Base-by-base conservation (phyloP, 345 rosid genomes). In the Trapa bicornis region DNA sequence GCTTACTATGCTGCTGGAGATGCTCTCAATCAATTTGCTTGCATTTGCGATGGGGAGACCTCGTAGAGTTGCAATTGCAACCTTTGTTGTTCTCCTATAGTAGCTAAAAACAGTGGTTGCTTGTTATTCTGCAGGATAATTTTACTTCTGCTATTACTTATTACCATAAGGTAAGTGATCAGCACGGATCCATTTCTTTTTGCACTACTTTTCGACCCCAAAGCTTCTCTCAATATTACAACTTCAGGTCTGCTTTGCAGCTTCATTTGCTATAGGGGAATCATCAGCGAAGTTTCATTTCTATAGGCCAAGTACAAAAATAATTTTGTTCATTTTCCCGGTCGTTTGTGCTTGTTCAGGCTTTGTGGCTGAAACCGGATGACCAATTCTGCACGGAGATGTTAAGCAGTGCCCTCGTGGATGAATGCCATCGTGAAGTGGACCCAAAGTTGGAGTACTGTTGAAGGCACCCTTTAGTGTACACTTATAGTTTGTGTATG, bases 311-410 rank as follows among this genome's bases (percentile, higher is more conserved):
- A 3, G 35, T 29, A 11, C 5, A 58, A 0, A 13, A 33, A 32
- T 58, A 32, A 3, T 12, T 7, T 32, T 9, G 16, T 58, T 9
- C 1, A 3, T 35, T 32, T 15, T 32, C 37, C 52, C 67, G 58
- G 64, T 48, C 12, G 16, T 65, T 66, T 47, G 39, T 52, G 9
- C 38, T 29, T 32, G n/a, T 72, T 68, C 88, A 90, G 96, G 96
- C 95, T 63, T 65, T 91, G 57, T 87, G 89, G 91, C 72, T 86
- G 81, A 85, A 86, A 73, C 87, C 94, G 11, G 85, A 90, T 54
- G 98, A 90, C 76, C 85, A 85, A 43, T 94, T 91, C 75, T 91
- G 96, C 84, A 77, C 85, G 0, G 96, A 94, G 65, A 91, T 94
- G 99, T 79, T 94, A 70, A 86, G 80, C 62, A 68, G 80, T 75